Evolutionary conservation across 805 yeast genomes (phyloP).

Genomic region (Starmerella apis): DNA sequence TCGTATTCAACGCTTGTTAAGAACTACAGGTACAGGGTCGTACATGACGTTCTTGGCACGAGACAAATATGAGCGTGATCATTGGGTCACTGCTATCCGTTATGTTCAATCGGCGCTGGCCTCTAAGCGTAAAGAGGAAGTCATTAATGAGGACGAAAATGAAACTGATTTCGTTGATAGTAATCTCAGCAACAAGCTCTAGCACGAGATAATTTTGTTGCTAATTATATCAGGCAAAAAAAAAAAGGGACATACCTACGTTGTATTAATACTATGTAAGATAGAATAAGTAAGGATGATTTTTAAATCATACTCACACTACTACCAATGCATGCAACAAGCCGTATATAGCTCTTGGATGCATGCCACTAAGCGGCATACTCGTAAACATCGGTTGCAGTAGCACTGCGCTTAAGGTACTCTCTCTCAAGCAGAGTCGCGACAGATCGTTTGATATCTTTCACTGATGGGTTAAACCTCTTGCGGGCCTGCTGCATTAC

Average conservation of each 20-base stretch:
- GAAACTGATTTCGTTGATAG: conserved; percentile 16
- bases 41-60: conserved; percentile 61
- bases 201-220: not conserved
- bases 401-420: conserved; percentile 66
- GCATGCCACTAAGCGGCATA: conserved; percentile 74
- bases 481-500: conserved; percentile 74
- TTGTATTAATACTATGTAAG: too few species aligned
- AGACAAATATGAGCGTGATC: conserved; percentile 75
- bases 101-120: conserved; percentile 28
- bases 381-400: conserved; percentile 65
- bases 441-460: conserved; percentile 78
- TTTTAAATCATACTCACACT: too few species aligned
- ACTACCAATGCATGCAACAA: too few species aligned
- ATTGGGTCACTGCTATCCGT: conserved; percentile 52
- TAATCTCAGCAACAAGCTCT: not conserved
- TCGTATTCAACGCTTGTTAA: conserved; percentile 35
- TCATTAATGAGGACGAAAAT: not conserved
- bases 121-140: not conserved
- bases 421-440: conserved; percentile 78
- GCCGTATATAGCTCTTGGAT: too few species aligned
- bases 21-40: conserved; percentile 56
- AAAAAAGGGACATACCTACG: too few species aligned
- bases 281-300: too few species aligned
- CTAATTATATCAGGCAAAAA: too few species aligned
- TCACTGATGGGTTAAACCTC: conserved; percentile 74